Percentiles rank a stretch among this genome's conserved stretches.
These are phyloP conservation scores for Geranium incanum DNA, from an alignment of 441 rosid species.

Conservation along the genomic window DNA sequence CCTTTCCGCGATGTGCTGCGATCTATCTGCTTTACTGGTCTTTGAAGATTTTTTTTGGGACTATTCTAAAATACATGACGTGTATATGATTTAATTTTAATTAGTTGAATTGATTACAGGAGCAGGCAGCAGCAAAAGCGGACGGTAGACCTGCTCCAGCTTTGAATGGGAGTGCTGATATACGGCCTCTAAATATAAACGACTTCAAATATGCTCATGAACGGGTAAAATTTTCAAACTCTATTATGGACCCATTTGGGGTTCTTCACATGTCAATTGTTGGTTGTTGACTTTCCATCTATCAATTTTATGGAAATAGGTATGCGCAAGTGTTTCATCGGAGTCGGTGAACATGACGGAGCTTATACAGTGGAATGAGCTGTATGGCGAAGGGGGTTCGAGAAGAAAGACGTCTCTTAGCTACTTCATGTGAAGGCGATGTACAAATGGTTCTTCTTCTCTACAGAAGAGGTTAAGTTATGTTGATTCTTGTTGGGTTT, in stretches of 20 bases:
- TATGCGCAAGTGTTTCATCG: constrained; percentile 90
- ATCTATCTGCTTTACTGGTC: too few relatives aligned
- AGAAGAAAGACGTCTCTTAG: constrained; percentile 82
- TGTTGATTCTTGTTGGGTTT: not conserved
- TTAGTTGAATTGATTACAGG: constrained; percentile 38
- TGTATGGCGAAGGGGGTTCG: constrained; percentile 97
- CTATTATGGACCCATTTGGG: not conserved
- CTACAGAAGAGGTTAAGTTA: not conserved
- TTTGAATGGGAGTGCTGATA: constrained; percentile 59
- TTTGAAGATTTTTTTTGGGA: too few relatives aligned
- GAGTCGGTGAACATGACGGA: constrained; percentile 90
- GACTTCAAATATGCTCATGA: constrained; percentile 91
- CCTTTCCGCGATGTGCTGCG: too few relatives aligned
- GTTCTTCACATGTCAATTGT: not conserved
- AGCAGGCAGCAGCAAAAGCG: constrained; percentile 49
- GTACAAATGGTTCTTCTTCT: not conserved
- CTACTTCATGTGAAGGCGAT: constrained; percentile 61
- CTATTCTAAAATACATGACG: not conserved
- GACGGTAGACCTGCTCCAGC: constrained; percentile 62
- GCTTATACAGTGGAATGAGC: constrained; percentile 90
- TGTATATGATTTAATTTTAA: constrained; percentile 13
- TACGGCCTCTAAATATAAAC: constrained; percentile 71
- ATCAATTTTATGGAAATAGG: constrained; percentile 35
- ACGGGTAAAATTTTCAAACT: constrained; percentile 45
- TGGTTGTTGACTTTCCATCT: not conserved